These are phyloP conservation scores for Colletotrichum sp. DNA, from an alignment of 2,329 filamentous ascomycete species.

Conservation along the genomic window DNA sequence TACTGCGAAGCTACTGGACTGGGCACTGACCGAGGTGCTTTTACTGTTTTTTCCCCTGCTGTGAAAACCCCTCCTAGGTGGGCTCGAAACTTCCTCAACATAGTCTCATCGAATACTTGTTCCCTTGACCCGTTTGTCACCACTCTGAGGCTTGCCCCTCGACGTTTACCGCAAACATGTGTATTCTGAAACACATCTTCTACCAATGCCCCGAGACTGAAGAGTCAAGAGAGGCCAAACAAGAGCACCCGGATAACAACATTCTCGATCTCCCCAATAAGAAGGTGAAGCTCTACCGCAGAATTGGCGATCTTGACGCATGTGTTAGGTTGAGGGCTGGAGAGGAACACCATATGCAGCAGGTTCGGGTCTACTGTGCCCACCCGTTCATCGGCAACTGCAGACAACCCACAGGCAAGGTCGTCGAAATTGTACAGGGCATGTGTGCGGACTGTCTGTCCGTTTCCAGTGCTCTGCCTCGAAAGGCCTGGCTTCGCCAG, in stretches of 20 bases:
- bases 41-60: no score
- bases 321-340: neutral
- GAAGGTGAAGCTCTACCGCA: neutral
- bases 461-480: neutral
- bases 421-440: neutral
- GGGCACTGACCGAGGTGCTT: no score
- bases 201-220: neutral
- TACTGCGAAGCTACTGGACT: no score
- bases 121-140: no score
- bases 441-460: neutral
- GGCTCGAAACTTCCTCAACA: no score
- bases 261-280: neutral
- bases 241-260: fast-evolving
- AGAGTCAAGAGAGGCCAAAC: neutral
- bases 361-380: neutral
- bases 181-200: neutral
- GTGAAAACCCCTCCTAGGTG: no score
- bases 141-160: neutral
- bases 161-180: neutral
- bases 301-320: neutral
- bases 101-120: no score
- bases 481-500: neutral
- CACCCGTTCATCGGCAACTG: neutral
- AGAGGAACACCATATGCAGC: neutral
- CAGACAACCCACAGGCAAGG: neutral